Conservation (phyloP, 441 rosid genomes). For the Syzygium malaccense region DNA sequence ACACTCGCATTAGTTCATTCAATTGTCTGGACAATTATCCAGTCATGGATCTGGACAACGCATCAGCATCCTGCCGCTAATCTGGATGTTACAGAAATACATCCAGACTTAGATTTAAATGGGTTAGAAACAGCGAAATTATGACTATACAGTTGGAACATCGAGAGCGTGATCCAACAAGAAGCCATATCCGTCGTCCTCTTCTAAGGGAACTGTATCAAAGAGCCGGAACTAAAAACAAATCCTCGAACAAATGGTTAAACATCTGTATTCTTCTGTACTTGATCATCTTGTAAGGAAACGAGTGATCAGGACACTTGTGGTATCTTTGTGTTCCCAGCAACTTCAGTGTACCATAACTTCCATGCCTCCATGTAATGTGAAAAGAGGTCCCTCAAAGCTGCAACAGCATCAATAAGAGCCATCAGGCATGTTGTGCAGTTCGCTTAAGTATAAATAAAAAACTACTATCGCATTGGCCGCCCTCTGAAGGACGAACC, state of each 20-base stretch:
- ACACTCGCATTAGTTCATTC: not conserved
- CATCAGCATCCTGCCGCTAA: not conserved
- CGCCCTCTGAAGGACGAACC: not conserved
- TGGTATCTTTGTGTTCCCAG: conserved; percentile 26
- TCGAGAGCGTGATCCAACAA: not conserved
- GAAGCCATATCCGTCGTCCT: not conserved
- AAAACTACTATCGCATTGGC: not conserved
- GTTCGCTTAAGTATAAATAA: not conserved
- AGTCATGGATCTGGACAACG: not conserved
- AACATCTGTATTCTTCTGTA: not conserved
- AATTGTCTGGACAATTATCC: not conserved
- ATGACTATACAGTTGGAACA: not conserved
- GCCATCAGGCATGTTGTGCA: not conserved
- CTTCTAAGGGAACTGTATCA: not conserved
- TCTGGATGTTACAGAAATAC: not conserved
- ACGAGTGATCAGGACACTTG: conserved; percentile 5
- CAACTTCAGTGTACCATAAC: conserved; percentile 53
- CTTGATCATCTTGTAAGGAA: conserved; percentile 1
- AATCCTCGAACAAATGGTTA: not conserved
- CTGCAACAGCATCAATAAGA: conserved; percentile 39
- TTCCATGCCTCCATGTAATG: conserved; percentile 72
- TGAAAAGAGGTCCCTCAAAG: conserved; percentile 48
- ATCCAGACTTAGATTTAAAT: not conserved
- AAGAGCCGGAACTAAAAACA: not conserved
- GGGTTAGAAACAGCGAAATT: not conserved